Evolutionary conservation across 2,329 filamentous ascomycete genomes (phyloP).

Genomic region (Aspergillus sp.): DNA sequence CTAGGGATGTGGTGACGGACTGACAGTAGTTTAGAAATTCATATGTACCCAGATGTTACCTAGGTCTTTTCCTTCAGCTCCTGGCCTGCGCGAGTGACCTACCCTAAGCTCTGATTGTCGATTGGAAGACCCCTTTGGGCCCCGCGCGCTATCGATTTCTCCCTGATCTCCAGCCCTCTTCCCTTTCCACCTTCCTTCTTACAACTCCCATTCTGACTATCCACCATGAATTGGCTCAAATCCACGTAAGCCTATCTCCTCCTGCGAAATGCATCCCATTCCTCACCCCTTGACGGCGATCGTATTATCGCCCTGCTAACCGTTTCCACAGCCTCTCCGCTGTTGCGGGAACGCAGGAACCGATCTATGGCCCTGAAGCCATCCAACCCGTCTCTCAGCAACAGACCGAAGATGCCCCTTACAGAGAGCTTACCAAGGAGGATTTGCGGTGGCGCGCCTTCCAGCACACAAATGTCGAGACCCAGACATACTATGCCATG

Average conservation of each 20-base stretch:
- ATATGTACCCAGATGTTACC: background rate
- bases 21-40: background rate
- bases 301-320: constrained; percentile 54
- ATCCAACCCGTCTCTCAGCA: constrained; percentile 82
- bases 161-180: constrained; percentile 20
- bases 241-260: constrained; percentile 65
- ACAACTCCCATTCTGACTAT: constrained; percentile 23
- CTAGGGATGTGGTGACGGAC: background rate
- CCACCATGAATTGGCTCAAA: constrained; percentile 93
- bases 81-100: background rate
- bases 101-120: background rate
- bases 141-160: constrained; percentile 36
- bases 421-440: constrained; percentile 73
- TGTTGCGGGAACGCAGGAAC: constrained; percentile 93
- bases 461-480: constrained; percentile 88
- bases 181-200: constrained; percentile 7
- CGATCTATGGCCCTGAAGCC: constrained; percentile 86
- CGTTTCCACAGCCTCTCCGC: constrained; percentile 55
- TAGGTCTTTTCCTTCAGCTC: background rate
- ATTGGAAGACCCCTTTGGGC: constrained; percentile 21
- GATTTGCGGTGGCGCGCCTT: constrained; percentile 80
- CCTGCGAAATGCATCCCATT: background rate
- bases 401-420: constrained; percentile 75
- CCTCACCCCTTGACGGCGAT: background rate
- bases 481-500: constrained; percentile 89